Conservation (phyloP, 176 grass and related monocot species). For the Phoenix dactylifera region DNA sequence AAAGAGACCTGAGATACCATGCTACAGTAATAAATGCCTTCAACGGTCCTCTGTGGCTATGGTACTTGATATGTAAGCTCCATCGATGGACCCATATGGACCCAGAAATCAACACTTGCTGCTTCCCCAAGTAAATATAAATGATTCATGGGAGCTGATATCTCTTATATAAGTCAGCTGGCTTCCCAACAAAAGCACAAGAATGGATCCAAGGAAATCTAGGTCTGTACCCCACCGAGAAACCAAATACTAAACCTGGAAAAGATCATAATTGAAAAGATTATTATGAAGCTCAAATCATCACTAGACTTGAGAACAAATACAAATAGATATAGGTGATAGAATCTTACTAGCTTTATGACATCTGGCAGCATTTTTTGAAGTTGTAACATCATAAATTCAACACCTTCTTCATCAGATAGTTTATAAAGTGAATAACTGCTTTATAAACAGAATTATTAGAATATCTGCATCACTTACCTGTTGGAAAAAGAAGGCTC, state of each 20-base stretch:
- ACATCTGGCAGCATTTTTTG: slow-evolving; percentile 70
- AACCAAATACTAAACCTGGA: slow-evolving; percentile 53
- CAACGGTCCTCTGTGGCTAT: slow-evolving; percentile 48
- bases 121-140: slow-evolving; percentile 82
- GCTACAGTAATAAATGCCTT: slow-evolving; percentile 34
- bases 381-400: slow-evolving; percentile 51
- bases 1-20: slow-evolving; percentile 57
- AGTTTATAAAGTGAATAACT: slow-evolving; percentile 19
- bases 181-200: slow-evolving; percentile 80
- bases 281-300: no score
- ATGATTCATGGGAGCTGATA: slow-evolving; percentile 73
- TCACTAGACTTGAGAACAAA: no score
- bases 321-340: neutral
- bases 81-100: slow-evolving; percentile 41
- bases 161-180: slow-evolving; percentile 60
- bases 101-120: slow-evolving; percentile 51
- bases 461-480: no score
- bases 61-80: slow-evolving; percentile 71
- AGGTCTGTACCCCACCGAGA: slow-evolving; percentile 75
- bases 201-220: slow-evolving; percentile 56
- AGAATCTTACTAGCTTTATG: slow-evolving; percentile 49
- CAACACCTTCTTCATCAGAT: slow-evolving; percentile 46
- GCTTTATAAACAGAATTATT: no score
- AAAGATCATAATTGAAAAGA: neutral
- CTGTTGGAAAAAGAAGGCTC: no score